A percentile compares a stretch with the other conserved stretches of the same genome.
Evolutionary conservation across 352 stramenopile species (phyloP).

Genomic region (Thalassiosira mediterranea): DNA sequence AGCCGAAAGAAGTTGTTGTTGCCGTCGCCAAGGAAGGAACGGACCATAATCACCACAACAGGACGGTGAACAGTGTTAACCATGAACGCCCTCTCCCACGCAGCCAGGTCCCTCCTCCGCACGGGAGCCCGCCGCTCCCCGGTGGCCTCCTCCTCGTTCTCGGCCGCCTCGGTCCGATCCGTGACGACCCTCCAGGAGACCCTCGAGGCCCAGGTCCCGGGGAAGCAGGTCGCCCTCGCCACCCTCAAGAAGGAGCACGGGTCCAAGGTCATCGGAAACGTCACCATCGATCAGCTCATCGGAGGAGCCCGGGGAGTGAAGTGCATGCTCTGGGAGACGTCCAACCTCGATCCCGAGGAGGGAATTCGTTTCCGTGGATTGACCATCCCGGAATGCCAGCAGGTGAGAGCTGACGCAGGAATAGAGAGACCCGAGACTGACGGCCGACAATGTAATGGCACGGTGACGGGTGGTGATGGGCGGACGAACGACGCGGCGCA

Average conservation of each 20-base stretch:
- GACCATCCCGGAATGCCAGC: slow-evolving; percentile 98
- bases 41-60: too few species aligned
- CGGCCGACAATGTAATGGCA: too few species aligned
- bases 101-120: slow-evolving; percentile 20
- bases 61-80: too few species aligned
- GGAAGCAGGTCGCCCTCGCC: slow-evolving; percentile 71
- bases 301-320: slow-evolving; percentile 96
- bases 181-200: slow-evolving; percentile 78
- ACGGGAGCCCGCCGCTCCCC: neutral
- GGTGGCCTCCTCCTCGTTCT: neutral
- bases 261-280: slow-evolving; percentile 85
- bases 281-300: slow-evolving; percentile 96
- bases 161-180: slow-evolving; percentile 18
- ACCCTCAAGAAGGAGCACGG: slow-evolving; percentile 82
- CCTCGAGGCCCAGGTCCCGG: slow-evolving; percentile 71
- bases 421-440: too few species aligned
- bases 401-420: too few species aligned
- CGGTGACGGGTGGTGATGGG: too few species aligned
- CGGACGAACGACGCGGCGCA: too few species aligned
- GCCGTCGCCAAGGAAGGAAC: too few species aligned
- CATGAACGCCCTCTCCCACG: slow-evolving; percentile 33
- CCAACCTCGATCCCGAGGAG: slow-evolving; percentile 86
- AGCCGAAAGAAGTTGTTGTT: too few species aligned
- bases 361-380: slow-evolving; percentile 98
- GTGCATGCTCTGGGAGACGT: slow-evolving; percentile 98